Evolutionary conservation across 129 eudicot genomes (phyloP).

Genomic region (Rutidosis leptorrhynchoides): DNA sequence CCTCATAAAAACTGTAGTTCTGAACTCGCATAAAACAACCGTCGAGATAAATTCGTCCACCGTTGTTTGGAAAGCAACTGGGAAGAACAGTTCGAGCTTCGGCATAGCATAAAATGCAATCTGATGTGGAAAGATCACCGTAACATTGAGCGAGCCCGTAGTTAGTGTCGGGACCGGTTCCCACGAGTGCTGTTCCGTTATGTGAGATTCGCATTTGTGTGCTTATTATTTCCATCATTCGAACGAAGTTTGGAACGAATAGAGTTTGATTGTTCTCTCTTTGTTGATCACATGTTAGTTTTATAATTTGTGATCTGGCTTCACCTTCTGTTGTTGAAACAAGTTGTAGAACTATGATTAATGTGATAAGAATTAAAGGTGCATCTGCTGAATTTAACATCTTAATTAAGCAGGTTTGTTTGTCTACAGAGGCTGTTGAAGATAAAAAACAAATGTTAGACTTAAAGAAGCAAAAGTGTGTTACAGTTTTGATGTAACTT

Average conservation of each 20-base stretch:
- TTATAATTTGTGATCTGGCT: slow-evolving; percentile 41
- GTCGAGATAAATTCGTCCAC: slow-evolving; percentile 57
- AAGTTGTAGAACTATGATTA: slow-evolving; percentile 19
- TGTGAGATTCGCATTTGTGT: slow-evolving; percentile 36
- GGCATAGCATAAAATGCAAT: slow-evolving; percentile 57
- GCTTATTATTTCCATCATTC: slow-evolving; percentile 51
- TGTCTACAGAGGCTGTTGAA: not conserved
- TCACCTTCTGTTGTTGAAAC: slow-evolving; percentile 35
- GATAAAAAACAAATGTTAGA: not conserved
- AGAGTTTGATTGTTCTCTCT: slow-evolving; percentile 31
- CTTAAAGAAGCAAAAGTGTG: not conserved
- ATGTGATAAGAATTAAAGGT: not conserved
- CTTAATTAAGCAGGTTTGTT: slow-evolving; percentile 2
- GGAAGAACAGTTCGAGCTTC: slow-evolving; percentile 56
- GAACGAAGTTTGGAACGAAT: slow-evolving; percentile 41
- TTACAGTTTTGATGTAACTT: not conserved
- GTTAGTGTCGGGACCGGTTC: slow-evolving; percentile 37
- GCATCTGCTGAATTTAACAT: not conserved
- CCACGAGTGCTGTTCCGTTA: slow-evolving; percentile 39
- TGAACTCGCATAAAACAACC: slow-evolving; percentile 61
- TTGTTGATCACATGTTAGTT: slow-evolving; percentile 30
- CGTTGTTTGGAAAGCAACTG: slow-evolving; percentile 50
- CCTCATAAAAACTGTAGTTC: slow-evolving; percentile 47
- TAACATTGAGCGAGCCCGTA: slow-evolving; percentile 62
- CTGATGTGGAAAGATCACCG: slow-evolving; percentile 51